phyloP scores from a whole-genome alignment of 257 asterid genomes.

The Asclepias syriaca region DNA sequence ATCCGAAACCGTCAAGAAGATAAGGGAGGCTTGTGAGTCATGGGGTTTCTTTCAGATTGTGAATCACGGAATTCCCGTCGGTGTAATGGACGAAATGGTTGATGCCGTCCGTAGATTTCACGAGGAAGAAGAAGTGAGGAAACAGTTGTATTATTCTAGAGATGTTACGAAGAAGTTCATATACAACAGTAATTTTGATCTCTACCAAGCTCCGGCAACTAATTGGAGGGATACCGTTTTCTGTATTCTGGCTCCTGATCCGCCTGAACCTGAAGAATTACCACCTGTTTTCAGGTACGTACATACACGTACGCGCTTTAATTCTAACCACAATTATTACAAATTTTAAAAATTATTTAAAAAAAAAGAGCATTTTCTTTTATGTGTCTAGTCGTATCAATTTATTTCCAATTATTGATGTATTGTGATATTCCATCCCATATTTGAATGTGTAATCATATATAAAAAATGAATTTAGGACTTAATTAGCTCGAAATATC shows the following conservation, averaged over 20 bases:
- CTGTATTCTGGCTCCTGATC: conserved; percentile 16
- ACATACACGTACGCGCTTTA: too few relatives aligned
- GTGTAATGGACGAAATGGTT: conserved; percentile 17
- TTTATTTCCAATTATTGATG: too few relatives aligned
- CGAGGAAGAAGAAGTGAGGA: conserved; percentile 21
- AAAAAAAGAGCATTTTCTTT: too few relatives aligned
- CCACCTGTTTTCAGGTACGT: conserved; percentile 16
- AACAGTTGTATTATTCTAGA: conserved; percentile 17
- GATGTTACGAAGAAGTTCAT: conserved; percentile 7
- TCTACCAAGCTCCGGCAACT: conserved; percentile 13
- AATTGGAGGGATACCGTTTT: conserved; percentile 25
- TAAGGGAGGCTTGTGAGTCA: neutral
- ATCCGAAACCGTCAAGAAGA: neutral
- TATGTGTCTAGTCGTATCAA: too few relatives aligned
- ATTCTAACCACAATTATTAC: too few relatives aligned
- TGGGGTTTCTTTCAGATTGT: conserved; percentile 23
- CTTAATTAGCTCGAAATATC: too few relatives aligned
- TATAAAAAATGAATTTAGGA: too few relatives aligned
- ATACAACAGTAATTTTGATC: conserved; percentile 24
- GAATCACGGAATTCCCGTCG: conserved; percentile 20
- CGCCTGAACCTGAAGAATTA: conserved; percentile 19
- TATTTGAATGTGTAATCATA: too few relatives aligned
- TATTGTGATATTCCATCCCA: too few relatives aligned
- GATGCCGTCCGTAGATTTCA: conserved; percentile 20
- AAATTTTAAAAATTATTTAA: too few relatives aligned